Conservation (phyloP, 2,329 filamentous ascomycete genomes). For the Rutstroemia sp. region DNA sequence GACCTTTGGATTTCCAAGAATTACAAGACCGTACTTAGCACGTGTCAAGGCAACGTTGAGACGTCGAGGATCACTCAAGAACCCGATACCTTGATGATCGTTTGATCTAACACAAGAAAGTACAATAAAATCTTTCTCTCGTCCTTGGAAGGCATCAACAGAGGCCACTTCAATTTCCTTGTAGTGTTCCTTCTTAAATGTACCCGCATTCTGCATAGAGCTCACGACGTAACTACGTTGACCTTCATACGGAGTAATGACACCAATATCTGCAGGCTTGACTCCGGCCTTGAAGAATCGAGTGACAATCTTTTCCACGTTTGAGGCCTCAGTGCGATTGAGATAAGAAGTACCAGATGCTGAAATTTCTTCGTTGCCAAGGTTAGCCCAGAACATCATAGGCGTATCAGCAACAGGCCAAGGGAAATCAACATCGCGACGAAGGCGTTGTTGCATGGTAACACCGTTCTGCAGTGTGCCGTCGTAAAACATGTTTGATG, state of each 20-base stretch:
- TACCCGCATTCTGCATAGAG: slow-evolving; percentile 97
- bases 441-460: slow-evolving; percentile 78
- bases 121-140: slow-evolving; percentile 98
- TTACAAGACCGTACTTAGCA: slow-evolving; percentile 93
- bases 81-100: slow-evolving; percentile 97
- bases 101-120: slow-evolving; percentile 97
- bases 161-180: slow-evolving; percentile 98
- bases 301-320: slow-evolving; percentile 97
- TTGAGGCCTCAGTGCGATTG: slow-evolving; percentile 93
- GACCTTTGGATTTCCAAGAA: slow-evolving; percentile 95
- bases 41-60: slow-evolving; percentile 95
- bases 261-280: slow-evolving; percentile 87
- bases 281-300: slow-evolving; percentile 98
- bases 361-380: slow-evolving; percentile 96
- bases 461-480: slow-evolving; percentile 95
- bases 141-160: slow-evolving; percentile 96
- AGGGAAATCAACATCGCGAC: slow-evolving; percentile 92
- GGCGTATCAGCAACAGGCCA: slow-evolving; percentile 92
- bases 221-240: slow-evolving; percentile 97
- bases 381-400: slow-evolving; percentile 99
- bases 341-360: slow-evolving; percentile 96
- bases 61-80: slow-evolving; percentile 94
- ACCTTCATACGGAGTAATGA: slow-evolving; percentile 97
- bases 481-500: slow-evolving; percentile 99
- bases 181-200: slow-evolving; percentile 97